phyloP scores from a whole-genome alignment of 2,329 filamentous ascomycete species.

The Ophiosphaerella narmari region DNA sequence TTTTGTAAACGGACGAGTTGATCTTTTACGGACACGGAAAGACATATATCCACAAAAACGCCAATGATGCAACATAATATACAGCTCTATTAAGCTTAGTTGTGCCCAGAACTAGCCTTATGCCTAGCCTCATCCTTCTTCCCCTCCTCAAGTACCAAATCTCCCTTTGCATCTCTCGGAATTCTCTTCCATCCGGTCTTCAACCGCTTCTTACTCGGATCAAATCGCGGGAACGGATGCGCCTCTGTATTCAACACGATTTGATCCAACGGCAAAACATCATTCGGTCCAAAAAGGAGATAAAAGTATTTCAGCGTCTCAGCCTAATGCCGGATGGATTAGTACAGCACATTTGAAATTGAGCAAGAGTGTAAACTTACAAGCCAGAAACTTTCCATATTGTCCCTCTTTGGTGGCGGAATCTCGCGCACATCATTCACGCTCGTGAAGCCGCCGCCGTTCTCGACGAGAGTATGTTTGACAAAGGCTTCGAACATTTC shows the following conservation, averaged over 20 bases:
- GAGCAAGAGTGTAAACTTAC: constrained; percentile 54
- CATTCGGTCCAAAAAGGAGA: constrained; percentile 83
- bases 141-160: constrained; percentile 26
- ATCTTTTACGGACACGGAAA: no score
- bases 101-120: neutral
- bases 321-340: constrained; percentile 60
- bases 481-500: constrained; percentile 95
- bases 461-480: constrained; percentile 78
- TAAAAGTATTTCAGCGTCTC: constrained; percentile 99
- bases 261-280: constrained; percentile 81
- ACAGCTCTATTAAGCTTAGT: neutral
- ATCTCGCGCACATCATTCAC: constrained; percentile 74
- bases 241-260: constrained; percentile 96
- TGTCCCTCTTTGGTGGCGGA: constrained; percentile 74
- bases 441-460: constrained; percentile 81
- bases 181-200: constrained; percentile 81
- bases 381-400: constrained; percentile 99
- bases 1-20: neutral
- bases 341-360: neutral
- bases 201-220: constrained; percentile 72
- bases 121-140: constrained; percentile 1
- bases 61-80: constrained; percentile 1
- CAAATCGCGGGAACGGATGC: constrained; percentile 85
- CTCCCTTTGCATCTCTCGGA: constrained; percentile 53
- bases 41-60: neutral